These are phyloP conservation scores for Aspergillus proliferans DNA, from an alignment of 2,329 filamentous ascomycete genomes.

Conservation along the genomic window DNA sequence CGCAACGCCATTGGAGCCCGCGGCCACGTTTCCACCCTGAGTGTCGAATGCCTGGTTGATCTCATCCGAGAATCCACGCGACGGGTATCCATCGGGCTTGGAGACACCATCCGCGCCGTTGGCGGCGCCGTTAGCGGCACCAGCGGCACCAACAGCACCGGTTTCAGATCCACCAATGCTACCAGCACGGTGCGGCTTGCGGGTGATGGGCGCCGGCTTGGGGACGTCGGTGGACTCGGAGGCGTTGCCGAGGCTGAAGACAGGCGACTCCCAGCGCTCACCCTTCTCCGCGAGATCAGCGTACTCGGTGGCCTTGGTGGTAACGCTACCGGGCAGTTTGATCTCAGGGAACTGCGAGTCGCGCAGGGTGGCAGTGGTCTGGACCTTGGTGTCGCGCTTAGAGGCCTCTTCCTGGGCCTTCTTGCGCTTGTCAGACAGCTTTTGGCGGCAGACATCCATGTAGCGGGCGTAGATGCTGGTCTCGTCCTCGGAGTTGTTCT, in stretches of 20 bases:
- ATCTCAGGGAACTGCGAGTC: slow-evolving; percentile 91
- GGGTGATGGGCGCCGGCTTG: slow-evolving; percentile 44
- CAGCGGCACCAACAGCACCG: neutral
- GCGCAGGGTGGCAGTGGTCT: slow-evolving; percentile 76
- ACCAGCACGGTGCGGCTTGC: slow-evolving; percentile 52
- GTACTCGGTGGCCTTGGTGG: slow-evolving; percentile 90
- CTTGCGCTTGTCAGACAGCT: slow-evolving; percentile 68
- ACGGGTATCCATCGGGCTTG: slow-evolving; percentile 9
- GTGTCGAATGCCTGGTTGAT: slow-evolving; percentile 25
- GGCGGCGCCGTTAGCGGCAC: neutral
- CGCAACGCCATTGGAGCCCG: neutral
- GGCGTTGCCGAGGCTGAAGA: slow-evolving; percentile 82
- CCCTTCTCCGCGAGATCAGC: slow-evolving; percentile 80
- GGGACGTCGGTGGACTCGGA: slow-evolving; percentile 68
- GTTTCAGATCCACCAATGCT: slow-evolving; percentile 10
- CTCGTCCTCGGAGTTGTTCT: slow-evolving; percentile 61
- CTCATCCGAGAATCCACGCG: slow-evolving; percentile 27
- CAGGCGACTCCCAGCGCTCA: slow-evolving; percentile 87
- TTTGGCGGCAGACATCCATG: slow-evolving; percentile 65
- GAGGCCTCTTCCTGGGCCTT: slow-evolving; percentile 52
- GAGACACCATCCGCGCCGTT: neutral
- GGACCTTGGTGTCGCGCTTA: slow-evolving; percentile 64
- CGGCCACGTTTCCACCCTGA: slow-evolving; percentile 7
- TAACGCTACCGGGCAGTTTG: slow-evolving; percentile 78
- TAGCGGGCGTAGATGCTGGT: slow-evolving; percentile 86